phyloP scores from a whole-genome alignment of 768 basidiomycete genomes.

The Boletus tylopilopsis region DNA sequence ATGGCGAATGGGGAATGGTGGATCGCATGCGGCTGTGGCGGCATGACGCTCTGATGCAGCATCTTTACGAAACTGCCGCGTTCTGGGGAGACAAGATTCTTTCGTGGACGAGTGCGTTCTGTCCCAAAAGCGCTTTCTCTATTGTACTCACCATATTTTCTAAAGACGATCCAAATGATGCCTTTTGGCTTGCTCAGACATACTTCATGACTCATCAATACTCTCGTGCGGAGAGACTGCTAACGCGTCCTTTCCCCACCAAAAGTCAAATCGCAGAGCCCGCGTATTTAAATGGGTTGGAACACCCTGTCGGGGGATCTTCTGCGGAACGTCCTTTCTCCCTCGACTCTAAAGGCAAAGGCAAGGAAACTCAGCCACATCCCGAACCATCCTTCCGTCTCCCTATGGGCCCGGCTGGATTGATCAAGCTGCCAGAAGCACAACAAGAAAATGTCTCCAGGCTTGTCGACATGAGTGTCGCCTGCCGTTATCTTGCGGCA shows the following conservation, averaged over 20 bases:
- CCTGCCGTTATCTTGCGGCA: slow-evolving; percentile 94
- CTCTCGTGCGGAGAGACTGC: slow-evolving; percentile 85
- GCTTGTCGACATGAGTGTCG: slow-evolving; percentile 90
- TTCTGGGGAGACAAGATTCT: slow-evolving; percentile 99
- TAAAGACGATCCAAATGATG: slow-evolving; percentile 92
- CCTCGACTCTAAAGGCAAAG: slow-evolving; percentile 54
- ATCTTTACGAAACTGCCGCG: slow-evolving; percentile 93
- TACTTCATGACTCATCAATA: slow-evolving; percentile 97
- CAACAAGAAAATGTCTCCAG: slow-evolving; percentile 65
- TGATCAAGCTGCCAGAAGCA: slow-evolving; percentile 65
- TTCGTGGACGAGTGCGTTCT: slow-evolving; percentile 84
- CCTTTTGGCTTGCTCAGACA: slow-evolving; percentile 98
- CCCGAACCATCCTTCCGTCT: slow-evolving; percentile 46
- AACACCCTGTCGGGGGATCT: slow-evolving; percentile 17
- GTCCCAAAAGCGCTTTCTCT: slow-evolving; percentile 7
- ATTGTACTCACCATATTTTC: slow-evolving; percentile 1
- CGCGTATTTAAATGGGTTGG: slow-evolving; percentile 25
- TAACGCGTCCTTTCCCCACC: slow-evolving; percentile 81
- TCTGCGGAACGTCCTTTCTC: slow-evolving; percentile 42
- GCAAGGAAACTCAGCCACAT: slow-evolving; percentile 46
- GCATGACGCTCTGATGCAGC: slow-evolving; percentile 98
- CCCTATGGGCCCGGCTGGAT: slow-evolving; percentile 67
- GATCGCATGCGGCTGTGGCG: slow-evolving; percentile 97
- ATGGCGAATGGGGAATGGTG: slow-evolving; percentile 76
- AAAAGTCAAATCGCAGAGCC: slow-evolving; percentile 38